Evolutionary conservation across 78 protist species (phyloP).

Genomic region (Dictyostelium brefeldianum): DNA sequence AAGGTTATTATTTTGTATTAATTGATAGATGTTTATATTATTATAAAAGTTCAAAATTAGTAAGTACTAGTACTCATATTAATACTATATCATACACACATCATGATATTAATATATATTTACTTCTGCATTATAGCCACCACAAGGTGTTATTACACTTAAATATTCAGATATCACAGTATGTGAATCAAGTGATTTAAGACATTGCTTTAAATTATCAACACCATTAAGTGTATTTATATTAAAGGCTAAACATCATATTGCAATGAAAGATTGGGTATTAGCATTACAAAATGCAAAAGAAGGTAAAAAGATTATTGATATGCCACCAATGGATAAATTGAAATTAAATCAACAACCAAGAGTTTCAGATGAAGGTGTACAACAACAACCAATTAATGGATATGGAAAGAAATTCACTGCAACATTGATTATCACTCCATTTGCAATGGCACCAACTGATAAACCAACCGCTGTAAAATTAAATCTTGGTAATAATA

Average conservation of each 20-base stretch:
- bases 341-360: background rate
- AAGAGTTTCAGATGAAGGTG: background rate
- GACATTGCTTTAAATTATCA: conserved; percentile 49
- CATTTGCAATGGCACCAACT: conserved; percentile 11
- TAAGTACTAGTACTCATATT: no score
- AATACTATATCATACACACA: no score
- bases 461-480: conserved; percentile 28
- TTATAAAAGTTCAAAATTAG: conserved; percentile 69
- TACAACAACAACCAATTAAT: background rate
- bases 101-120: background rate
- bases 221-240: conserved; percentile 77
- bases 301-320: background rate
- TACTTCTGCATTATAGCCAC: conserved; percentile 32
- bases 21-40: conserved; percentile 55
- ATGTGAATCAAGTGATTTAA: conserved; percentile 31
- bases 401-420: conserved; percentile 55
- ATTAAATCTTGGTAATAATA: conserved; percentile 28
- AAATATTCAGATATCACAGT: conserved; percentile 51
- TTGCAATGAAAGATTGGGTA: conserved; percentile 76
- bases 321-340: conserved; percentile 7
- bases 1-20: conserved; percentile 61
- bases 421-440: conserved; percentile 12
- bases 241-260: conserved; percentile 61
- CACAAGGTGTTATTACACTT: conserved; percentile 81
- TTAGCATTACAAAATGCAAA: background rate